Evolutionary conservation across 805 yeast genomes (phyloP).

Genomic region (Candida multigemmis): DNA sequence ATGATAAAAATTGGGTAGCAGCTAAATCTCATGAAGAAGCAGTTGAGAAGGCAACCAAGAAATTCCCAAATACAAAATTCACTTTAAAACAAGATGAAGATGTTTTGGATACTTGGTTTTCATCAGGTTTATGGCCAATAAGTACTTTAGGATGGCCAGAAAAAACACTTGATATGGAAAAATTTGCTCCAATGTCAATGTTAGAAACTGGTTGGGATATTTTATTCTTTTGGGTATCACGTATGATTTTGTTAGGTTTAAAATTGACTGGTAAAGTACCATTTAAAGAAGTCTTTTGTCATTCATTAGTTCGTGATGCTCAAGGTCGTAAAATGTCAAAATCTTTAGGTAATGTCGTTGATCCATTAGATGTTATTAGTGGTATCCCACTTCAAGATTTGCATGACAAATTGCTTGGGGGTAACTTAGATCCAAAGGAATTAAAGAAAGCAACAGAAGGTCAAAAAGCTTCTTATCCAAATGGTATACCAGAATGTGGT

Average conservation of each 20-base stretch:
- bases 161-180: slow-evolving; percentile 60
- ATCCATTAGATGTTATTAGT: slow-evolving; percentile 86
- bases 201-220: slow-evolving; percentile 99
- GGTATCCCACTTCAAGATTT: slow-evolving; percentile 78
- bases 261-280: slow-evolving; percentile 89
- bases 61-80: slow-evolving; percentile 62
- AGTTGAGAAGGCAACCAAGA: slow-evolving; percentile 61
- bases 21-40: slow-evolving; percentile 85
- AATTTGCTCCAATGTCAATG: slow-evolving; percentile 85
- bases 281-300: slow-evolving; percentile 95
- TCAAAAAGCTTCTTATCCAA: slow-evolving; percentile 84
- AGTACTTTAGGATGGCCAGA: slow-evolving; percentile 96
- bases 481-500: slow-evolving; percentile 98
- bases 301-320: slow-evolving; percentile 96
- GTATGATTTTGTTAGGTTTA: slow-evolving; percentile 89
- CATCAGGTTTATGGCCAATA: slow-evolving; percentile 97
- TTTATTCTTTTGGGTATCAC: slow-evolving; percentile 95
- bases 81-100: slow-evolving; percentile 93
- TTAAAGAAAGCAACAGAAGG: slow-evolving; percentile 81
- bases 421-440: slow-evolving; percentile 88
- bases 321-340: slow-evolving; percentile 99
- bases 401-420: slow-evolving; percentile 66
- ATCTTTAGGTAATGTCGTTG: slow-evolving; percentile 93
- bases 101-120: slow-evolving; percentile 98
- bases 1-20: slow-evolving; percentile 79